A percentile compares a stretch with the other conserved stretches of the same genome.
Conservation (phyloP, 2,329 filamentous ascomycete genomes). For the Colletotrichum acutatum region DNA sequence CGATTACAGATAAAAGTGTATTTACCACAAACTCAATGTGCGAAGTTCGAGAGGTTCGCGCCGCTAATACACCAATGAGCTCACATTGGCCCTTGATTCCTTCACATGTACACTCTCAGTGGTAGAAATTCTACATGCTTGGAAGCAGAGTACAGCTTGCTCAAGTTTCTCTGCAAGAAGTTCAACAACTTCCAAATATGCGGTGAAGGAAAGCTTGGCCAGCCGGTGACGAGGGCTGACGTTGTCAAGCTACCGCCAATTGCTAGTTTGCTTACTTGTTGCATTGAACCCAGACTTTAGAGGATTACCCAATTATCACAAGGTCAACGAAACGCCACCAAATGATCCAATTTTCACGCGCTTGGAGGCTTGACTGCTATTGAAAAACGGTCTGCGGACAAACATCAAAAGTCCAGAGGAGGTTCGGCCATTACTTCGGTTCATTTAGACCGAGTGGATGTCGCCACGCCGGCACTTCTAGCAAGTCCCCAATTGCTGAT, state of each 20-base stretch:
- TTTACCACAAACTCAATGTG: neutral
- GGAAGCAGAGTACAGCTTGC: too few species aligned
- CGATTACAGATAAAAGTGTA: neutral
- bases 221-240: too few species aligned
- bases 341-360: neutral
- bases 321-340: neutral
- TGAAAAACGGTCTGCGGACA: neutral
- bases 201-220: too few species aligned
- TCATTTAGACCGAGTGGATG: neutral
- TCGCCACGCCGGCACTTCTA: neutral
- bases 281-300: too few species aligned
- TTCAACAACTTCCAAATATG: too few species aligned
- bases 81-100: too few species aligned
- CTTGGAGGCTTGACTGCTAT: neutral
- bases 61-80: neutral
- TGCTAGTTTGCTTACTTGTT: neutral
- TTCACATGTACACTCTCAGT: too few species aligned
- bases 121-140: too few species aligned
- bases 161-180: too few species aligned
- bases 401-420: neutral
- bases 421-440: neutral
- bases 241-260: too few species aligned
- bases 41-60: neutral
- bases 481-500: neutral
- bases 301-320: neutral